Conservation (phyloP, 495 filamentous ascomycete genomes). For the Xylaria longipes region DNA sequence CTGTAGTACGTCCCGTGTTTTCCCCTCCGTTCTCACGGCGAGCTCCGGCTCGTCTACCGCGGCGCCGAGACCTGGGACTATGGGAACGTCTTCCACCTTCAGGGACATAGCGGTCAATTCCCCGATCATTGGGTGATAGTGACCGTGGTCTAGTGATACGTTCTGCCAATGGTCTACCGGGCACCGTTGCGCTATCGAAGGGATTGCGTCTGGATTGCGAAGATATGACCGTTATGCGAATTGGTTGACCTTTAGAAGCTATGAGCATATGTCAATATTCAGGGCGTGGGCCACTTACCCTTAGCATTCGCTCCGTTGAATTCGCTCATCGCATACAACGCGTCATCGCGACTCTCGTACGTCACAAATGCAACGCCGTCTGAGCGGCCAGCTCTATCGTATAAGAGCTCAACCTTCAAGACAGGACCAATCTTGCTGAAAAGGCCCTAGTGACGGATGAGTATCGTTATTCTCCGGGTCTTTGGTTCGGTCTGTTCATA, state of each 20-base stretch:
- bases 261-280: slow-evolving; percentile 15
- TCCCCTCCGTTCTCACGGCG: slow-evolving; percentile 47
- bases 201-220: slow-evolving; percentile 55
- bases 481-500: slow-evolving; percentile 44
- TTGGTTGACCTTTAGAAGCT: slow-evolving; percentile 70
- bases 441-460: slow-evolving; percentile 65
- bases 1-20: slow-evolving; percentile 43
- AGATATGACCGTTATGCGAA: slow-evolving; percentile 76
- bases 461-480: not conserved
- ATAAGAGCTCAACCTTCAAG: slow-evolving; percentile 71
- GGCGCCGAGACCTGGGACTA: slow-evolving; percentile 52
- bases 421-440: slow-evolving; percentile 81
- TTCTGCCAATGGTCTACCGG: slow-evolving; percentile 71
- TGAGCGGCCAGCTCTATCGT: slow-evolving; percentile 90
- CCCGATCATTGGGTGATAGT: slow-evolving; percentile 64
- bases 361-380: slow-evolving; percentile 86
- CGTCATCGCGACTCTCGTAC: slow-evolving; percentile 72
- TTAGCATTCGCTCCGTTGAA: slow-evolving; percentile 93
- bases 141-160: slow-evolving; percentile 68
- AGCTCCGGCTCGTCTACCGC: slow-evolving; percentile 59
- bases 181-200: slow-evolving; percentile 64
- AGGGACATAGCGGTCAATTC: slow-evolving; percentile 87
- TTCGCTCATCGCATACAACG: slow-evolving; percentile 74
- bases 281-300: slow-evolving; percentile 48
- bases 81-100: slow-evolving; percentile 60